These are phyloP conservation scores for Neofusicoccum kwambonambiense DNA, from an alignment of 2,329 filamentous ascomycete species.

Conservation along the genomic window DNA sequence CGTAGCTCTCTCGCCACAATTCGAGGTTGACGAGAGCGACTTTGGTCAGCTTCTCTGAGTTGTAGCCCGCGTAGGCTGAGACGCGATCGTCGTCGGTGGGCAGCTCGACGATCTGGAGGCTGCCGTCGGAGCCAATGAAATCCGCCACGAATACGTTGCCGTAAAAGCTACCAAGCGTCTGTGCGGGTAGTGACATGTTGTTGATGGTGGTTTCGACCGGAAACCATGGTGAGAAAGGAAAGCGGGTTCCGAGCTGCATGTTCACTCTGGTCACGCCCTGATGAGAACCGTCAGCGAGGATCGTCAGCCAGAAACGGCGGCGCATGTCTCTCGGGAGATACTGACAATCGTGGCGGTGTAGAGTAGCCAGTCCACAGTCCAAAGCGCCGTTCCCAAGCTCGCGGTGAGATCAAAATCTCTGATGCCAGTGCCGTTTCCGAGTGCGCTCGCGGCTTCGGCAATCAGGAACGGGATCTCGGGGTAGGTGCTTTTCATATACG, in stretches of 20 bases:
- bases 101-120: background rate
- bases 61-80: slow-evolving; percentile 1
- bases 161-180: slow-evolving; percentile 15
- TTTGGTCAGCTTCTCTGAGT: background rate
- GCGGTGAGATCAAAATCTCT: slow-evolving; percentile 9
- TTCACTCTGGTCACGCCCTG: slow-evolving; percentile 9
- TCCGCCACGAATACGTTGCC: slow-evolving; percentile 11
- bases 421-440: slow-evolving; percentile 5
- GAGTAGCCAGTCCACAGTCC: slow-evolving; percentile 15
- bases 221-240: slow-evolving; percentile 7
- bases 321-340: background rate
- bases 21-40: slow-evolving; percentile 8
- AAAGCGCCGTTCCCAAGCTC: slow-evolving; percentile 10
- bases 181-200: background rate
- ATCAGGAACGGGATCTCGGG: slow-evolving; percentile 7
- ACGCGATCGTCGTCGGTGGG: background rate
- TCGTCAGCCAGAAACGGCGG: background rate
- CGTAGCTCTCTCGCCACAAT: background rate
- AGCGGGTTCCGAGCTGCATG: slow-evolving; percentile 9
- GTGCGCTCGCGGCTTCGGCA: background rate
- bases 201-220: background rate
- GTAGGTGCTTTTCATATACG: slow-evolving; percentile 1
- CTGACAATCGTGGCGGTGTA: slow-evolving; percentile 1
- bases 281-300: background rate
- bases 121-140: background rate